Percentiles rank a stretch among this genome's conserved stretches.
These are phyloP conservation scores for Alternaria incomplexa DNA, from an alignment of 2,329 filamentous ascomycete species.

Conservation along the genomic window DNA sequence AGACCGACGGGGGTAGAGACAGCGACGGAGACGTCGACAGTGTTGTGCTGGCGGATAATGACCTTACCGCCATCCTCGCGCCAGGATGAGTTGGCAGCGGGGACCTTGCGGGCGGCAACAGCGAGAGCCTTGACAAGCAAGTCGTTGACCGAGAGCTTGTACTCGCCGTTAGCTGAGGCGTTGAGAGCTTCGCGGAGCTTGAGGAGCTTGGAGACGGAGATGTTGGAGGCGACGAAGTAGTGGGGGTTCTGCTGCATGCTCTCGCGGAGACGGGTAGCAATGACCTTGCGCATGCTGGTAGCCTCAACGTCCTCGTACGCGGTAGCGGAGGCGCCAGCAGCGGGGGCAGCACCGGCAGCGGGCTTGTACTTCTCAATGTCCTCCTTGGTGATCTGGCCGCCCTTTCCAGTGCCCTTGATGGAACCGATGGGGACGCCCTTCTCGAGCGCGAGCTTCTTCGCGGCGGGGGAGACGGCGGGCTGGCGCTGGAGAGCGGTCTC, in stretches of 20 bases:
- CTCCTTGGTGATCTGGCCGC: conserved; percentile 86
- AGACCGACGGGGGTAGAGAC: conserved; percentile 91
- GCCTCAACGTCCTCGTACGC: conserved; percentile 84
- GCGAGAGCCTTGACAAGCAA: conserved; percentile 97
- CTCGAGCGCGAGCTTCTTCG: conserved; percentile 83
- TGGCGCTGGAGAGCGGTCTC: conserved; percentile 85
- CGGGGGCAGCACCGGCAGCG: conserved; percentile 53
- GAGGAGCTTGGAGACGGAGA: conserved; percentile 93
- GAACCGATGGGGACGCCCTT: conserved; percentile 77
- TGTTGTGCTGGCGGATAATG: conserved; percentile 90
- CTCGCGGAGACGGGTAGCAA: conserved; percentile 87
- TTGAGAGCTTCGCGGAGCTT: conserved; percentile 97
- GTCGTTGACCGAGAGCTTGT: conserved; percentile 99
- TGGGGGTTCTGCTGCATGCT: conserved; percentile 94
- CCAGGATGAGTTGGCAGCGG: conserved; percentile 96
- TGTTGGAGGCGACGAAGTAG: conserved; percentile 91
- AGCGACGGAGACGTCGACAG: conserved; percentile 92
- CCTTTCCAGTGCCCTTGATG: conserved; percentile 86
- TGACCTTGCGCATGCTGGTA: conserved; percentile 96
- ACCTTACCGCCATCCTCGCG: conserved; percentile 74
- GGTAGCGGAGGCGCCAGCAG: conserved; percentile 61
- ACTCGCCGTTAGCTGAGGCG: conserved; percentile 84
- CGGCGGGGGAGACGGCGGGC: conserved; percentile 73
- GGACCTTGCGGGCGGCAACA: conserved; percentile 89
- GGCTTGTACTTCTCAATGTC: conserved; percentile 88